These are phyloP conservation scores for Metschnikowia baotianmanensis DNA, from an alignment of 805 yeast genomes.

Conservation along the genomic window DNA sequence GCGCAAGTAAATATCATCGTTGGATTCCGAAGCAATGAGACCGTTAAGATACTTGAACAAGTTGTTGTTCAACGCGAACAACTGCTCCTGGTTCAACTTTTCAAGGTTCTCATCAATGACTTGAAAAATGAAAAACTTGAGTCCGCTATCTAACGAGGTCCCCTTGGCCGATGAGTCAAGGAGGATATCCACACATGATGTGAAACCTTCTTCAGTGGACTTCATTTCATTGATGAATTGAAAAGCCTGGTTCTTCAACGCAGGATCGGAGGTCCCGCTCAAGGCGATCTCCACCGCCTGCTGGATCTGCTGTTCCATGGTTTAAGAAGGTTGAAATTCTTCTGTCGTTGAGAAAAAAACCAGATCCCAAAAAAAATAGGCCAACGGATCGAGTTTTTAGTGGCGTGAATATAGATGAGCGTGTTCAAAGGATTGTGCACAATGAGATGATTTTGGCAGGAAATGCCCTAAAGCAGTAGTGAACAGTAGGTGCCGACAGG, in stretches of 20 bases:
- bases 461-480: too few species aligned
- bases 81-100: constrained; percentile 44
- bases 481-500: too few species aligned
- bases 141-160: constrained; percentile 44
- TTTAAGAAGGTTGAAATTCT: background rate
- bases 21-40: constrained; percentile 17
- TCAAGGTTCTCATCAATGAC: constrained; percentile 60
- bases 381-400: too few species aligned
- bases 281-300: constrained; percentile 87
- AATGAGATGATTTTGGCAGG: too few species aligned
- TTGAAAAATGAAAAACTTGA: constrained; percentile 67
- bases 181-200: constrained; percentile 51
- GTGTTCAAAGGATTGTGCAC: too few species aligned
- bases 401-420: too few species aligned
- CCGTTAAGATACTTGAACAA: constrained; percentile 46
- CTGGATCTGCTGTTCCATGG: constrained; percentile 61
- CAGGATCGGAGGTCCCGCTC: constrained; percentile 61
- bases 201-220: constrained; percentile 53
- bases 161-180: constrained; percentile 21
- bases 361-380: background rate
- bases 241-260: constrained; percentile 45
- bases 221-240: constrained; percentile 54
- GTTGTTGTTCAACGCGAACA: constrained; percentile 44
- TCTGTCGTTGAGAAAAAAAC: background rate
- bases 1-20: constrained; percentile 31